Base-by-base conservation (phyloP, 169 alveolate genomes). In the Plasmodium gonderi region DNA sequence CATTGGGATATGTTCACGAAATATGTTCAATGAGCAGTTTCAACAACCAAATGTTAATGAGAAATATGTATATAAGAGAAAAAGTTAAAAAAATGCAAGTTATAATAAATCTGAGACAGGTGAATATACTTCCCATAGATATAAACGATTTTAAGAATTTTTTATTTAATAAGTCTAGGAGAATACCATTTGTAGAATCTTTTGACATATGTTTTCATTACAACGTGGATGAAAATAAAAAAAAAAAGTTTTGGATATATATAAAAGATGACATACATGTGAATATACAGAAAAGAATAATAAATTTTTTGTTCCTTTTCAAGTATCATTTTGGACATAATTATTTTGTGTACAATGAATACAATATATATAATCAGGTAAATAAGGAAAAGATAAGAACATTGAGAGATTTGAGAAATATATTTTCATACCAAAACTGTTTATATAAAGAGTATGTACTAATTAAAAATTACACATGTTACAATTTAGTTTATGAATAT, bases 191-290 rank as follows among this genome's bases (percentile, higher is more conserved):
- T 69, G 60, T 83, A 0, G 83, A 83, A 20, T 38, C 92, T 0
- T 83, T 83, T 76, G 83, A 83, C n/a, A 4, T 83, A 3, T 45
- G 80, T 8, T 49, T 67, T 23, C 44, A 72, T 33, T 83, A 72
- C 65, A 69, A 26, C 29, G 33, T 69, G 65, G 38, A 72, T 68
- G 77, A 83, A 6, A 83, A 36, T 9, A 83, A 83, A 6, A 83
- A 72, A 14, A 83, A 68, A 14, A 83, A 72, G 40, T 49, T 83
- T 11, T 47, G 54, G 31, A 47, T 83, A 0, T 49, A 83, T 72
- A 49, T 83, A 45, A 68, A 72, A 83, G 81, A 83, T 72, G 82
- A 83, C 23, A 76, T 83, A 0, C 75, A 72, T 72, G 26, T 83
- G 0, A 69, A 72, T 83, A 14, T 83, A 29, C 42, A 54, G 40